Evolutionary conservation across 352 stramenopile genomes (phyloP).

Genomic region (Phytopythium vexans): DNA sequence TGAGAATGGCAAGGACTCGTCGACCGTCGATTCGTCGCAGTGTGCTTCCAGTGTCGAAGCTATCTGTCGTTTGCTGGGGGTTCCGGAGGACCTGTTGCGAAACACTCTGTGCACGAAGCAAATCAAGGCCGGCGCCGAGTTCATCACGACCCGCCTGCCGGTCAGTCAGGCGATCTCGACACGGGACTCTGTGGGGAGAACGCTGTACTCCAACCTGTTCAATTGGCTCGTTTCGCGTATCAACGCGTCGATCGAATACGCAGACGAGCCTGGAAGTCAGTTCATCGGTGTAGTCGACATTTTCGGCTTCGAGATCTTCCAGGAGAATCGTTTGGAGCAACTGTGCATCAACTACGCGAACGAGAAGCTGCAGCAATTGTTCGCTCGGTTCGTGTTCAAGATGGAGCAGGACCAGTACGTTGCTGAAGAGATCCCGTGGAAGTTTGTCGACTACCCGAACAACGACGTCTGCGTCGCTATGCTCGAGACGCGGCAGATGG

Average conservation of each 20-base stretch:
- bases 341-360: constrained; percentile 90
- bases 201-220: constrained; percentile 88
- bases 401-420: constrained; percentile 87
- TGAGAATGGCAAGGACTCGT: constrained; percentile 66
- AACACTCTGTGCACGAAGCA: constrained; percentile 73
- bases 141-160: constrained; percentile 65
- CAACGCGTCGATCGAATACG: constrained; percentile 90
- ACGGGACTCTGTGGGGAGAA: constrained; percentile 85
- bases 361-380: constrained; percentile 86
- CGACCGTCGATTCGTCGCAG: constrained; percentile 49
- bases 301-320: constrained; percentile 90
- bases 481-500: constrained; percentile 70
- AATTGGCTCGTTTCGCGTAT: constrained; percentile 94
- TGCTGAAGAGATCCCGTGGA: constrained; percentile 84
- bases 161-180: constrained; percentile 69
- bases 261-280: constrained; percentile 50
- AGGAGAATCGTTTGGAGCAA: constrained; percentile 90
- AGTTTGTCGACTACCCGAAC: constrained; percentile 87
- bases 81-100: constrained; percentile 52
- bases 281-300: constrained; percentile 92
- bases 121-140: constrained; percentile 76
- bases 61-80: constrained; percentile 77
- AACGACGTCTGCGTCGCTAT: constrained; percentile 80
- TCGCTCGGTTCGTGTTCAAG: constrained; percentile 77
- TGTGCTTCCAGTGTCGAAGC: constrained; percentile 61